These are phyloP conservation scores for Inga oerstediana DNA, from an alignment of 306 rosid species.

Conservation along the genomic window DNA sequence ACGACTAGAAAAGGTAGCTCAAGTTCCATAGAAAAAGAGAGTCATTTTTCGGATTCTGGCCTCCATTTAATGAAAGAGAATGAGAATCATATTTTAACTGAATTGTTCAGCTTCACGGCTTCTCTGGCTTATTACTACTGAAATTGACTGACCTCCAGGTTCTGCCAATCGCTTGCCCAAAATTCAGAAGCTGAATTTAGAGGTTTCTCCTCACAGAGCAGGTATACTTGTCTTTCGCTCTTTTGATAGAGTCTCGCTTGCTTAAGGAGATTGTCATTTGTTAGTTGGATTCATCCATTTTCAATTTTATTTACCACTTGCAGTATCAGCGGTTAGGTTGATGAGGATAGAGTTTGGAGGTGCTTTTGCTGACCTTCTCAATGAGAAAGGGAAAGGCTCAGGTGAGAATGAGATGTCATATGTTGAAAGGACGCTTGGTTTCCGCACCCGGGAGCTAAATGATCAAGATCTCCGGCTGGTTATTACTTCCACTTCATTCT, in stretches of 20 bases:
- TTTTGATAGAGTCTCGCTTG: neutral
- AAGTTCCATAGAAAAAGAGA: neutral
- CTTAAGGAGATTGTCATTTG: constrained; percentile 13
- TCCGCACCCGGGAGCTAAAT: constrained; percentile 71
- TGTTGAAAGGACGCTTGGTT: constrained; percentile 84
- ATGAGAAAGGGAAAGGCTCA: constrained; percentile 92
- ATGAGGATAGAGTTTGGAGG: constrained; percentile 93
- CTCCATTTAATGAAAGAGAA: neutral
- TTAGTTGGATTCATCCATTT: constrained; percentile 9
- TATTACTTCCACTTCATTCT: constrained; percentile 33
- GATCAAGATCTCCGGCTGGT: constrained; percentile 90
- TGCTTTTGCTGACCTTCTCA: constrained; percentile 93
- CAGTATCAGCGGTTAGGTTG: constrained; percentile 83
- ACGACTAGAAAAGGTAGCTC: constrained; percentile 54
- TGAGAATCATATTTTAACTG: constrained; percentile 13
- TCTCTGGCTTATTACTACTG: constrained; percentile 13
- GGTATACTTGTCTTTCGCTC: constrained; percentile 42
- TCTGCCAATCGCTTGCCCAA: constrained; percentile 39
- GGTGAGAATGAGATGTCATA: constrained; percentile 94
- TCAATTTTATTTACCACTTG: neutral
- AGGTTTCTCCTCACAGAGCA: constrained; percentile 92
- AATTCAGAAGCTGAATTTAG: constrained; percentile 68
- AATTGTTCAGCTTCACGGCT: neutral
- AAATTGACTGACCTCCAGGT: constrained; percentile 48
- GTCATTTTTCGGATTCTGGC: neutral